Percentiles rank a stretch among this genome's conserved stretches.
Evolutionary conservation across 495 filamentous ascomycete species (phyloP).

Genomic region (Hypoxylon trugodes): DNA sequence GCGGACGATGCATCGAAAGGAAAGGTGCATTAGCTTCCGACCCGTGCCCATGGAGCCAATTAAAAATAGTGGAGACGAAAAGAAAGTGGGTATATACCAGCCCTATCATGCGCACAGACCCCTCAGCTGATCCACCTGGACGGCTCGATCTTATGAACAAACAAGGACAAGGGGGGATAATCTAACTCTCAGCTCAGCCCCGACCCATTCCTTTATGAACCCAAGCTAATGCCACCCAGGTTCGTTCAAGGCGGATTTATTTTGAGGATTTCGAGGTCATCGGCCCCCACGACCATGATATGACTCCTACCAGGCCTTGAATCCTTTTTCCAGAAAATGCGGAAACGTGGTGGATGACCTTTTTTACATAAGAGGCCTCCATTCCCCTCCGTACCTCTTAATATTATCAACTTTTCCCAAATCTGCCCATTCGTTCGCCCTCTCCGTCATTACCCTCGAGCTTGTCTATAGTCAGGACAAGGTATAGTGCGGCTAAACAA

Average conservation of each 20-base stretch:
- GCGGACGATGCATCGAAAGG: neutral
- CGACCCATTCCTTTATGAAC: no score
- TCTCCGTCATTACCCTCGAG: no score
- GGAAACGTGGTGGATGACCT: neutral
- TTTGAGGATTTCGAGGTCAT: slow-evolving; percentile 7
- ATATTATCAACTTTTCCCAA: neutral
- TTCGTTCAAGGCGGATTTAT: neutral
- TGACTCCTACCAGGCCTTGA: neutral
- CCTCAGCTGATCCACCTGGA: slow-evolving; percentile 6
- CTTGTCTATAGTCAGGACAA: no score
- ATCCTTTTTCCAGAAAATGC: neutral
- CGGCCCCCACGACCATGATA: slow-evolving; percentile 4
- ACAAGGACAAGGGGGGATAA: no score
- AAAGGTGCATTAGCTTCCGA: neutral
- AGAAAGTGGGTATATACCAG: slow-evolving; percentile 1
- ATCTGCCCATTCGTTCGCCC: neutral
- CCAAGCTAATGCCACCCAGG: no score
- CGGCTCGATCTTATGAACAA: neutral
- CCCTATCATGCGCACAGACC: slow-evolving; percentile 13
- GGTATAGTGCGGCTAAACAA: no score
- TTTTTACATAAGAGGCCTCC: slow-evolving; percentile 14
- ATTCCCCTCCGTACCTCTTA: neutral
- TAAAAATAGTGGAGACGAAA: slow-evolving; percentile 1
- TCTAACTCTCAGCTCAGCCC: neutral
- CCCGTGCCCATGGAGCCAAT: slow-evolving; percentile 13